These are phyloP conservation scores for Diaporthe sp. DNA, from an alignment of 2,329 filamentous ascomycete species.

Conservation along the genomic window DNA sequence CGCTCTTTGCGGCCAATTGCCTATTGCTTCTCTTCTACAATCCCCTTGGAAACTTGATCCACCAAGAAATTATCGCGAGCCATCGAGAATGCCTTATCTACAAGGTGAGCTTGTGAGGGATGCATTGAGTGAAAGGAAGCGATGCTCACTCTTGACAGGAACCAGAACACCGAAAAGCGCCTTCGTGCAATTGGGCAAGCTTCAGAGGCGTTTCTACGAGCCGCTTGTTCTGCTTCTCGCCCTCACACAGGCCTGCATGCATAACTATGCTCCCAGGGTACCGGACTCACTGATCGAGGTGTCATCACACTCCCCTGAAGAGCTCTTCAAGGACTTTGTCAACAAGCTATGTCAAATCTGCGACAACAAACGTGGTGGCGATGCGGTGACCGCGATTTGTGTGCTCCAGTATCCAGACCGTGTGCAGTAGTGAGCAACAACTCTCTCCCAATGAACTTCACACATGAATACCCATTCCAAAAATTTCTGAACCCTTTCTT, in stretches of 20 bases:
- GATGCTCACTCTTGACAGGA: neutral
- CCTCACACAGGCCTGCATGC: conserved; percentile 10
- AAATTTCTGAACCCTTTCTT: neutral
- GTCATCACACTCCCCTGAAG: conserved; percentile 12
- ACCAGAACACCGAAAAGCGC: neutral
- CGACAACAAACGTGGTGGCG: conserved; percentile 38
- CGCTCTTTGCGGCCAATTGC: neutral
- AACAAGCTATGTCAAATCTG: conserved; percentile 45
- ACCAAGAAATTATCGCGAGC: neutral
- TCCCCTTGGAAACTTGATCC: neutral
- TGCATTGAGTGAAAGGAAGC: no score
- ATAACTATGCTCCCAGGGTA: conserved; percentile 5
- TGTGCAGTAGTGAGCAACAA: conserved; percentile 38
- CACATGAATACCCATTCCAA: neutral
- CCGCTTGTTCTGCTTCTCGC: conserved; percentile 30
- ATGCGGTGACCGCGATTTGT: conserved; percentile 41
- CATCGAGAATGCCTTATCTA: neutral
- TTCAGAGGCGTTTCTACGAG: conserved; percentile 32
- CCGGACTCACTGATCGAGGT: conserved; percentile 22
- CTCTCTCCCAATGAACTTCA: neutral
- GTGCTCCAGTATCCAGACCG: conserved; percentile 39
- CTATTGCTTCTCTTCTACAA: neutral
- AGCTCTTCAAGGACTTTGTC: conserved; percentile 40
- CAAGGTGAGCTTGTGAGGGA: neutral
- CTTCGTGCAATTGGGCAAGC: neutral